A percentile compares a stretch with the other conserved stretches of the same genome.
phyloP scores from a whole-genome alignment of 1,284 basidiomycete genomes.

The Termitomyces sp. region DNA sequence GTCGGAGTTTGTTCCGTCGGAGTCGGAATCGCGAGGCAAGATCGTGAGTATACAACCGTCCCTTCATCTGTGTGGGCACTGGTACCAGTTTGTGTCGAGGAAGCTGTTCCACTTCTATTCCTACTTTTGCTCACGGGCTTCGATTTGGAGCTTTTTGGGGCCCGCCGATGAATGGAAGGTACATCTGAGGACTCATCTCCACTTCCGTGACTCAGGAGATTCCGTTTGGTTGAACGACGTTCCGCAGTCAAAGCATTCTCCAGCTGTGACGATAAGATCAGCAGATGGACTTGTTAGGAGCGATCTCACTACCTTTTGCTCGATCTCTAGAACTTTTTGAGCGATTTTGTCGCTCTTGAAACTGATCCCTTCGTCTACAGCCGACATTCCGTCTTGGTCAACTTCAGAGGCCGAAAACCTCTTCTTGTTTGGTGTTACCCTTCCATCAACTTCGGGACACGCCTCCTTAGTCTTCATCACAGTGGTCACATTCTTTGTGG shows the following conservation, averaged over 20 bases:
- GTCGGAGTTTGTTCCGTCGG: conserved; percentile 33
- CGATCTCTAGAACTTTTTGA: conserved; percentile 77
- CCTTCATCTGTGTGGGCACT: conserved; percentile 26
- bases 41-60: conserved; percentile 18
- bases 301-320: conserved; percentile 59
- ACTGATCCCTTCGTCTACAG: conserved; percentile 78
- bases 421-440: conserved; percentile 43
- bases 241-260: conserved; percentile 66
- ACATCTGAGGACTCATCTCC: conserved; percentile 44
- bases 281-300: conserved; percentile 1
- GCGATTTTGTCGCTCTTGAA: conserved; percentile 79
- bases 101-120: conserved; percentile 43
- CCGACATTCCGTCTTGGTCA: conserved; percentile 74
- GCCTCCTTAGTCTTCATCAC: conserved; percentile 37
- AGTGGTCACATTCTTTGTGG: conserved; percentile 35
- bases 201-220: conserved; percentile 36
- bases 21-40: conserved; percentile 16
- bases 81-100: conserved; percentile 38
- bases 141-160: conserved; percentile 27
- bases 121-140: conserved; percentile 28
- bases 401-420: conserved; percentile 65
- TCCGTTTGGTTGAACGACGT: conserved; percentile 34
- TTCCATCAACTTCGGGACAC: conserved; percentile 49
- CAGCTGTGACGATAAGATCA: conserved; percentile 38
- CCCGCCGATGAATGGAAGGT: conserved; percentile 29